Base-by-base conservation (phyloP, 2,329 filamentous ascomycete genomes). In the Aureobasidium lini region DNA sequence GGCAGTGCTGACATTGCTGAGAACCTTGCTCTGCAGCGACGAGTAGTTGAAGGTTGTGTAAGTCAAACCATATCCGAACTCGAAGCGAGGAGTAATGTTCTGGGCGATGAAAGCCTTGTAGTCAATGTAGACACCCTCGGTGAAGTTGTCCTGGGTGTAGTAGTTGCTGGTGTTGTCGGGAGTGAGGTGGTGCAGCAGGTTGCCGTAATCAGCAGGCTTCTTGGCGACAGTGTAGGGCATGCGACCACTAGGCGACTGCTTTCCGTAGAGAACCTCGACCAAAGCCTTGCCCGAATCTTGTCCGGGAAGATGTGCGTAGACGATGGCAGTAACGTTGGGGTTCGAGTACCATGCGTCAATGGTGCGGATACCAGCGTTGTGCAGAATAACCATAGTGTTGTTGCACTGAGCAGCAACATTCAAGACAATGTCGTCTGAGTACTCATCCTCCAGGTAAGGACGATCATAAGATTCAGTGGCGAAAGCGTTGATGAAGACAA, bases 241-340 rank as follows among this genome's bases (percentile, higher is more conserved):
- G 60, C 79, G 78, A 1, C 84, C 84, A 0, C 81, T 84, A 0
- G 80, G 79, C 62, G 79, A 82, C 2, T 75, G 70, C 2, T 81
- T 75, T 28, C 84, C 84, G 64, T 84, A 86, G 0, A 87, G 73
- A 7, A 87, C 67, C 0, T 79, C 76, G 0, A 80, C 79, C 6
- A 86, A 66, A 0, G 82, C 79, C 1, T 73, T 71, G 0, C 85
- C 85, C 1, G 80, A 81, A 59, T 85, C 82, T 65, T 88, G 83
- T 0, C 85, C 85, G 0, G 84, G 85, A 0, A 87, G 73, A 65
- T 87, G 84, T 4, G 82, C 84, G 63, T 83, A 83, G 0, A 88
- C 75, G 15, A 88, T 73, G 1, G 79, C 84, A 0, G 84, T 87
- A 36, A 88, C 79, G 62, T 88, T 87, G 7, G 77, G 73, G 60